A percentile compares a stretch with the other conserved stretches of the same genome.
Conservation (phyloP, 352 stramenopile genomes). For the Plasmopara halstedii region DNA sequence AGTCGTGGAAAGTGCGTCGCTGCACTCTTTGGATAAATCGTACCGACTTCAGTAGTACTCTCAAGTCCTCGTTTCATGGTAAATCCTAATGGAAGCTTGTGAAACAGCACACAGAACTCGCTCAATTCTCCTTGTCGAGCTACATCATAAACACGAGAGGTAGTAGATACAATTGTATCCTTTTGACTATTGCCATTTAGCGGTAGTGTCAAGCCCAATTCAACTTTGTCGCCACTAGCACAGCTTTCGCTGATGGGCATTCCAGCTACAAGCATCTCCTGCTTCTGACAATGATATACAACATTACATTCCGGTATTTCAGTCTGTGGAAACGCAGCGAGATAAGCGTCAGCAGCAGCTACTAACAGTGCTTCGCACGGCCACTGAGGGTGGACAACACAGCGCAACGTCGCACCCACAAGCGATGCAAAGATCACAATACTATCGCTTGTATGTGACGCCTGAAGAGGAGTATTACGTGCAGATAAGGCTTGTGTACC, state of each 20-base stretch:
- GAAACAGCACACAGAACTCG: constrained; percentile 76
- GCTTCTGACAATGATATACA: constrained; percentile 56
- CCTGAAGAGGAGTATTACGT: constrained; percentile 10
- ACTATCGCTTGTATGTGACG: constrained; percentile 14
- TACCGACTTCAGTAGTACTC: constrained; percentile 61
- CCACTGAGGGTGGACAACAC: constrained; percentile 47
- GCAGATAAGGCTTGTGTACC: constrained; percentile 4
- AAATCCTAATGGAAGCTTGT: constrained; percentile 79
- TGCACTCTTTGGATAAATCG: constrained; percentile 75
- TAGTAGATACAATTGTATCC: no score
- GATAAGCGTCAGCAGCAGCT: constrained; percentile 58
- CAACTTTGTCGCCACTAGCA: constrained; percentile 47
- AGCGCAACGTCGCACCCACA: constrained; percentile 48
- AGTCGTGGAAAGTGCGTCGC: constrained; percentile 71
- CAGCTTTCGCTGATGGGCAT: constrained; percentile 50
- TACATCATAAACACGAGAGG: no score
- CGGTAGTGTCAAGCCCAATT: constrained; percentile 43
- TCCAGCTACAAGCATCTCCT: constrained; percentile 41
- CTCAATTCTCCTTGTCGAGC: constrained; percentile 9
- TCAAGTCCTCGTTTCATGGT: constrained; percentile 77
- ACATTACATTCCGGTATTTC: constrained; percentile 73
- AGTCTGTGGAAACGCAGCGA: constrained; percentile 37
- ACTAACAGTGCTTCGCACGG: constrained; percentile 64
- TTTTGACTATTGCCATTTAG: no score
- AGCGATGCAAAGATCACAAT: constrained; percentile 42